A percentile compares a stretch with the other conserved stretches of the same genome.
Conservation (phyloP, 2,329 filamentous ascomycete genomes). For the Gaeumannomyces tritici region DNA sequence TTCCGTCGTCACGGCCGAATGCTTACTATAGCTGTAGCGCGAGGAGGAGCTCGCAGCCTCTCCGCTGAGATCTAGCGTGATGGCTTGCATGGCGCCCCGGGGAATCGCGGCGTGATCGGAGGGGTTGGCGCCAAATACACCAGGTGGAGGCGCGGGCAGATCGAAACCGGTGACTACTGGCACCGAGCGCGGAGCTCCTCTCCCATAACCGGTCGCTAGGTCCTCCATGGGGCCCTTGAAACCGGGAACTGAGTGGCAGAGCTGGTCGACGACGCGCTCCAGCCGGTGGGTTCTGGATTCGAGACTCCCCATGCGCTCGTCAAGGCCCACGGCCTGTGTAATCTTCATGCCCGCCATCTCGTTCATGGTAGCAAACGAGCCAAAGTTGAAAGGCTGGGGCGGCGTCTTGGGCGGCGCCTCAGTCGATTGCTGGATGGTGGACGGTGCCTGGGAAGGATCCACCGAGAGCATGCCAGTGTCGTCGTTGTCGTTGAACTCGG, state of each 20-base stretch:
- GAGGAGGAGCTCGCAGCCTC: conserved; percentile 14
- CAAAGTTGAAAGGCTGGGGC: conserved; percentile 46
- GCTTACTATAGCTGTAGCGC: conserved; percentile 24
- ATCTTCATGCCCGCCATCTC: conserved; percentile 47
- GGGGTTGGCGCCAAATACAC: neutral
- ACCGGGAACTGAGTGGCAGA: conserved; percentile 35
- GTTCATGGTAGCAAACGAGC: conserved; percentile 28
- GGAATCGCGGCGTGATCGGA: neutral
- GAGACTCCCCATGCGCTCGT: conserved; percentile 40
- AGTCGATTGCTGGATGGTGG: neutral
- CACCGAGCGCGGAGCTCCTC: conserved; percentile 12
- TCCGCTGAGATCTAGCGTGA: conserved; percentile 13
- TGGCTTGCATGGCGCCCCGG: conserved; percentile 13
- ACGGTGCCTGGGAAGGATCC: neutral
- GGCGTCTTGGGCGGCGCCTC: conserved; percentile 23
- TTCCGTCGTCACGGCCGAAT: conserved; percentile 23
- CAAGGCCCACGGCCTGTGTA: conserved; percentile 42
- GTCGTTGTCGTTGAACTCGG: conserved; percentile 18
- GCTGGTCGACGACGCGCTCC: conserved; percentile 40
- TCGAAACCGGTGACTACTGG: conserved; percentile 8
- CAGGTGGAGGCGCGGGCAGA: neutral
- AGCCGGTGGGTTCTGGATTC: conserved; percentile 43
- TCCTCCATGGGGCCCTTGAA: conserved; percentile 18
- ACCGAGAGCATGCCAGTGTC: conserved; percentile 14
- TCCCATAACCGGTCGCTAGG: conserved; percentile 14